phyloP scores from a whole-genome alignment of 768 basidiomycete species.

The Auricularia cornea region DNA sequence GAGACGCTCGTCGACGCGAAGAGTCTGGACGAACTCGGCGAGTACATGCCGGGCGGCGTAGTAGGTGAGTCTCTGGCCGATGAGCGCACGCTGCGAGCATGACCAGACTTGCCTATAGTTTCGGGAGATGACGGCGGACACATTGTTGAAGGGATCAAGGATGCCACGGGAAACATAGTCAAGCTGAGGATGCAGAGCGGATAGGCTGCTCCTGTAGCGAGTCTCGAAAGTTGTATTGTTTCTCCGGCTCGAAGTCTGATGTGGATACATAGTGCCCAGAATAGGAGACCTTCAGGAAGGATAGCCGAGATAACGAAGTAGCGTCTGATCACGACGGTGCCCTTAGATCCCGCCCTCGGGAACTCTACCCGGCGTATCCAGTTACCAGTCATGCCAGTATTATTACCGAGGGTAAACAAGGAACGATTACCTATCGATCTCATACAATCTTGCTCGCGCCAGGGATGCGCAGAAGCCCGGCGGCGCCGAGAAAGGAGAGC shows the following conservation, averaged over 20 bases:
- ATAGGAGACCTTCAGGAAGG: no score
- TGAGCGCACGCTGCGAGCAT: not conserved
- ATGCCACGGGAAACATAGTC: not conserved
- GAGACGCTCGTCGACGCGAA: not conserved
- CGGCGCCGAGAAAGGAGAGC: not conserved
- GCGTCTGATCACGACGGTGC: no score
- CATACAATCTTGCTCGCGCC: not conserved
- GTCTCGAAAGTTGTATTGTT: no score
- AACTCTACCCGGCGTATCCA: no score
- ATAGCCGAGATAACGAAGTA: no score
- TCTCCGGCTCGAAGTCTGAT: no score
- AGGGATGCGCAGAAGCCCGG: not conserved
- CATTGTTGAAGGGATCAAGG: not conserved
- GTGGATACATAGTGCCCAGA: no score
- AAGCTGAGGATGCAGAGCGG: not conserved
- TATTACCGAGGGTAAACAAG: no score
- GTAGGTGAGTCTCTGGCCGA: not conserved
- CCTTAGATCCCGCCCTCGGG: no score
- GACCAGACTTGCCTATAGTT: not conserved
- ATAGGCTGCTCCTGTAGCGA: no score
- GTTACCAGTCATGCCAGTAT: no score
- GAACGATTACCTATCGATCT: no score
- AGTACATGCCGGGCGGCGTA: not conserved
- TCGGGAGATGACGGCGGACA: not conserved
- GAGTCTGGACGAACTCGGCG: not conserved